phyloP scores from a whole-genome alignment of 1,284 basidiomycete species.

The Tilletiopsis washingtonensis region DNA sequence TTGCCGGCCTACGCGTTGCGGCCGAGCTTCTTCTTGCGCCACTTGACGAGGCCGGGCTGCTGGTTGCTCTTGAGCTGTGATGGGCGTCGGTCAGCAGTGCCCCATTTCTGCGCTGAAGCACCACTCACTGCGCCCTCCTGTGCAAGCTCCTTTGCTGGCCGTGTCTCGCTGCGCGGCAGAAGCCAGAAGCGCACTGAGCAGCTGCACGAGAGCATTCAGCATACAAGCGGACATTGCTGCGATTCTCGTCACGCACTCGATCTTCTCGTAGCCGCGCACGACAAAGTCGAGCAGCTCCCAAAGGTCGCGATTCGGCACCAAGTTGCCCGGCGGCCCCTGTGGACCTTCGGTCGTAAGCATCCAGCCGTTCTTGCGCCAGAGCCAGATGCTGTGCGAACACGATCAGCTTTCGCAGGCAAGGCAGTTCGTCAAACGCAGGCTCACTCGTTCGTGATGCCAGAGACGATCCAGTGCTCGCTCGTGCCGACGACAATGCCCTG shows the following conservation, averaged over 20 bases:
- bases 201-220: too few relatives aligned
- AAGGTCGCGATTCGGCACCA: conserved; percentile 41
- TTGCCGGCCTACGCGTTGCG: neutral
- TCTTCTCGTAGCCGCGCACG: conserved; percentile 35
- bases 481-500: conserved; percentile 44
- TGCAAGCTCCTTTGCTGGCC: neutral
- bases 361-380: conserved; percentile 42
- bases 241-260: conserved; percentile 35
- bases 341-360: conserved; percentile 19
- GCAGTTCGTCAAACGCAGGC: too few relatives aligned
- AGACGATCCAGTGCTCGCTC: conserved; percentile 41
- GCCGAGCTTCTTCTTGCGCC: neutral
- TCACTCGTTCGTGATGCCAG: conserved; percentile 32
- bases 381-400: conserved; percentile 24
- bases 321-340: conserved; percentile 28
- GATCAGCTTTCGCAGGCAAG: too few relatives aligned
- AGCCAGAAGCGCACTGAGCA: neutral
- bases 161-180: neutral
- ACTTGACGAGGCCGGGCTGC: neutral
- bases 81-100: neutral
- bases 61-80: neutral
- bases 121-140: neutral
- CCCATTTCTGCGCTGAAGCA: neutral
- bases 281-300: conserved; percentile 41
- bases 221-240: too few relatives aligned